Evolutionary conservation across 495 filamentous ascomycete genomes (phyloP), one percentile per base, ranked within the genome.

Genomic region (Pyrenula aspistea): DNA sequence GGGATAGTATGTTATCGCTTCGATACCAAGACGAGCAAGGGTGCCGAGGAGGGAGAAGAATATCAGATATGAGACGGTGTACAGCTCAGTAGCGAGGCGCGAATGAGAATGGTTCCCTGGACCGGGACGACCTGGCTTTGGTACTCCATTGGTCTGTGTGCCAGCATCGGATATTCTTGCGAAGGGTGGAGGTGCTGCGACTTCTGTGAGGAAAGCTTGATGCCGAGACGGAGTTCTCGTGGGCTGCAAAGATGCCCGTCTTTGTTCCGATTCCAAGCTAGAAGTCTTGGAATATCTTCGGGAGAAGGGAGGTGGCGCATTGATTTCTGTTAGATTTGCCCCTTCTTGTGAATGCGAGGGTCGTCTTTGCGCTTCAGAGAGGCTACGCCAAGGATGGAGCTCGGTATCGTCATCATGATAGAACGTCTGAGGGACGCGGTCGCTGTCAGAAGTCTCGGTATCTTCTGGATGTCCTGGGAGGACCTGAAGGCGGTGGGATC

Each of bases 41-140:
- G 91, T 96, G 25, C 92, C 92, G 36, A 92, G 68, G 56, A 96
- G 82, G 54, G 89, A 83, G 73, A 96, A 96, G 65, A 95, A 73
- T 53, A 91, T 77, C 15, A 96, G 83, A 68, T 95, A 87, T 10
- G 87, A 87, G 59, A 86, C 61, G 42, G 84, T 90, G 68, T 88
- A 93, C 58, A 92, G 65, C 63, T 88, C 73, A 2, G 87, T 91
- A n/a, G 77, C 76, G 31, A 42, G 31, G 31, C 31, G 31, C 15
- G 31, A 42, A 42, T 42, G 31, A 15, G 31, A 4, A 42, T 42
- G 31, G 31, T 42, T 4, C 15, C 31, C 31, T 8, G 31, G 31
- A 15, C 31, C 31, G 31, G 31, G 8, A 8, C 15, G 4, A 8
- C 15, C 8, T 42, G 4, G 4, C 31, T 15, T 42, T 42, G 31